phyloP scores from a whole-genome alignment of 2,329 filamentous ascomycete genomes.

The Ramichloridium luteum region DNA sequence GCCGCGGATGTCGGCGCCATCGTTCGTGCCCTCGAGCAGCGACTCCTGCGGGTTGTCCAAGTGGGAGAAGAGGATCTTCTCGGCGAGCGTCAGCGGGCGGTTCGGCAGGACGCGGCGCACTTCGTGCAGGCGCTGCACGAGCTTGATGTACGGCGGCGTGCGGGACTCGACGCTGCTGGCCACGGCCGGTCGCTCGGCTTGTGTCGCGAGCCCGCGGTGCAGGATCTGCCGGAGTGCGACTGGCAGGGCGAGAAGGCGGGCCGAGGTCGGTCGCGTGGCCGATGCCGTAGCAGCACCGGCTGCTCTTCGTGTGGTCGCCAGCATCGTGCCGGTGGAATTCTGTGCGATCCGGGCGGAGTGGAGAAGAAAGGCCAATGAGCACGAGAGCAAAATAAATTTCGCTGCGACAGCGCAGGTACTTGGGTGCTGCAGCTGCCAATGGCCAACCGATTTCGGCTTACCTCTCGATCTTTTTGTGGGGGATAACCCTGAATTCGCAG shows the following conservation, averaged over 20 bases:
- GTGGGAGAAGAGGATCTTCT: constrained; percentile 98
- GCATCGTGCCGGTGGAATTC: too few relatives aligned
- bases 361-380: not conserved
- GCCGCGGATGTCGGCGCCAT: constrained; percentile 73
- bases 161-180: constrained; percentile 36
- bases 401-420: not conserved
- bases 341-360: not conserved
- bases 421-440: not conserved
- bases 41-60: constrained; percentile 82
- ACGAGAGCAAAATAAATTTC: not conserved
- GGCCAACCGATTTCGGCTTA: constrained; percentile 1
- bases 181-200: constrained; percentile 13
- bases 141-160: constrained; percentile 69
- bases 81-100: constrained; percentile 67
- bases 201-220: constrained; percentile 22
- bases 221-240: constrained; percentile 13
- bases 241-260: constrained; percentile 10
- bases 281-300: constrained; percentile 9
- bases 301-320: constrained; percentile 17
- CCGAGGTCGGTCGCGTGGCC: constrained; percentile 4
- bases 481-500: too few relatives aligned
- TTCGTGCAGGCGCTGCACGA: constrained; percentile 62
- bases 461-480: not conserved
- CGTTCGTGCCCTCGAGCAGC: constrained; percentile 67
- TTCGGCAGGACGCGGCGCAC: constrained; percentile 58